Base-by-base conservation (phyloP, 371 early-diverging fungal species). In the Coemansia sp. region DNA sequence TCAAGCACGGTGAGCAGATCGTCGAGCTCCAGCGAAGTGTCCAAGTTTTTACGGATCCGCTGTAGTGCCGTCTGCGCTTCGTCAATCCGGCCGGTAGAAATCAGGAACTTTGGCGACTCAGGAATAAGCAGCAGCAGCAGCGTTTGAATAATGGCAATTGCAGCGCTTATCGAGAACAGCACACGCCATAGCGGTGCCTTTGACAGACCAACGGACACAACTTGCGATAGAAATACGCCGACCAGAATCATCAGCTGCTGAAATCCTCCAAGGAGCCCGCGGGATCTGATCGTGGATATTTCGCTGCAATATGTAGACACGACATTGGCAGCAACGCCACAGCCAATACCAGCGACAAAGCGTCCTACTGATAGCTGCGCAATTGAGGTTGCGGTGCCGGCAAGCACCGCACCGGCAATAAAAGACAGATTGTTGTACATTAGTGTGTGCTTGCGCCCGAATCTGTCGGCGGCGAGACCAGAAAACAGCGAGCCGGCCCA, bases 231-330 rank as follows among this genome's bases (percentile, higher is more conserved):
- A 30, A 92, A 68, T 61, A 91, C 81, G 64, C 94, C 94, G 40
- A 86, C 61, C 7, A 90, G 83, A 50, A 91, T 77, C 57, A 90
- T 85, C 51, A 93, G 81, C 72, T 93, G 93, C 65, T 92, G 85
- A 55, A 88, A 78, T 5, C 91, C 81, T 31, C 82, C 83, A 16
- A 90, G 78, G 26, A 84, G 81, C 8, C 95, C 96, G 59, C 93
- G 85, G 26, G 78, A 69, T 31, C 80, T 72, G 12, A 83, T 77
- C 3, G 93, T 90, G 3, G 93, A 69, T 7, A 91, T 83, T 69
- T 93, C 92, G 51, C 87, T 85, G 52, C 94, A 82, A 71, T 94
- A 95, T 38, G 85, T 83, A 20, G 92, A 87, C 2, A 91, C 90
- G 11, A 86, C 84, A 34, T 86, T 89, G 33, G 92, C 86, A 40